Conservation (phyloP, 306 rosid species). For the Lotus japonicus region DNA sequence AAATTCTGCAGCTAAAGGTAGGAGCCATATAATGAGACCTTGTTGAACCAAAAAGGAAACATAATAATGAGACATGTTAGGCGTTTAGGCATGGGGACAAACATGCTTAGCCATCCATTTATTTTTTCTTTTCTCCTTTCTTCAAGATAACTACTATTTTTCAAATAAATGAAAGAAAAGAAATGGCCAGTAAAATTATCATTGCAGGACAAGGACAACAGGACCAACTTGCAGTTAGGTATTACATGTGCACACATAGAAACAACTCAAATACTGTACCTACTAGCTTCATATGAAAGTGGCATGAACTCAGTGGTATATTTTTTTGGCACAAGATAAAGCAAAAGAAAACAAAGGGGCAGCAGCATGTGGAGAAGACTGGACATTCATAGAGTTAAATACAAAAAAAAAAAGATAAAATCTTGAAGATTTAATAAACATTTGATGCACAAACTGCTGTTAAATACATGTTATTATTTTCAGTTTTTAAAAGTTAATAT, state of each 20-base stretch:
- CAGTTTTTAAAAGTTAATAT: too few species aligned
- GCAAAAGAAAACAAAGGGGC: background rate
- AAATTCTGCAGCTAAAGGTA: conserved; percentile 9
- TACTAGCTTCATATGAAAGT: too few species aligned
- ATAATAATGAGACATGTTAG: background rate
- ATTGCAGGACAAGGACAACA: background rate
- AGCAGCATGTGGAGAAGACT: background rate
- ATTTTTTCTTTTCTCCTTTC: background rate
- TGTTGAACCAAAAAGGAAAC: conserved; percentile 8
- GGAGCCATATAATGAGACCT: background rate
- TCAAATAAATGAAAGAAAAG: background rate
- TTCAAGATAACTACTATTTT: background rate
- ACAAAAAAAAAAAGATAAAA: too few species aligned
- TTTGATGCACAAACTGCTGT: background rate
- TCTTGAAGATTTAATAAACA: background rate
- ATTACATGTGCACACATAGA: background rate
- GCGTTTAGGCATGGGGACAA: background rate
- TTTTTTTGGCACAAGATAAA: too few species aligned
- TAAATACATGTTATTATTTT: too few species aligned
- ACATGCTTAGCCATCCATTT: background rate
- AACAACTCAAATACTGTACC: too few species aligned
- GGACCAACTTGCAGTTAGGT: background rate
- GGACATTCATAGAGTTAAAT: background rate
- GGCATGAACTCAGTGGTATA: too few species aligned
- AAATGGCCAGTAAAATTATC: background rate